Base-by-base conservation (phyloP, 2,329 filamentous ascomycete genomes). In the Apiospora saccharicola region DNA sequence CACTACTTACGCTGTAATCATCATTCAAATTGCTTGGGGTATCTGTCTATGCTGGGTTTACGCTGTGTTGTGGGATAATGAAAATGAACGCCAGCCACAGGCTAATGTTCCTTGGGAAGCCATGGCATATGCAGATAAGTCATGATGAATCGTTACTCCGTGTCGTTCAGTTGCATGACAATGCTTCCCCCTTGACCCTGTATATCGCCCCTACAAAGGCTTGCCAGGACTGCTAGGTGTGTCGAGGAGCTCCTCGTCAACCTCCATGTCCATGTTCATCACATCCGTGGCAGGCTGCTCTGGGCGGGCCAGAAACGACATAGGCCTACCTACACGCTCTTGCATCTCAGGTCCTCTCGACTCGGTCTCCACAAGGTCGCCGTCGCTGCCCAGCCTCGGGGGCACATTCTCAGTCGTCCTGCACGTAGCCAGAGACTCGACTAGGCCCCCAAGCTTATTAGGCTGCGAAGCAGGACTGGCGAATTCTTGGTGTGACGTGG, bases 281-380 rank as follows among this genome's bases (percentile, higher is more conserved):
- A 79, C 72, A 71, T 79, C 79, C 61, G 77, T 3, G 8, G 76
- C 26, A 74, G 74, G 13, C 69, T 74, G 73, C 69, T 73, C 69
- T 14, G 75, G 72, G 16, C 74, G 77, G 26, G 75, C 71, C 34
- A 82, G 72, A 51, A 82, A 80, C 8, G 78, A 76, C 6, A 75
- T 74, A 16, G 75, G 64, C 12, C 76, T 75, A 30, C 77, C 77
- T 47, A 75, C 73, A 43, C 83, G 81, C 74, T 86, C 84, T 74
- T 85, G 82, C 85, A 86, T 86, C 75, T 86, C 85, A 0, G 85
- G 85, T n/a, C 74, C 77, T 69, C 79, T 81, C 13, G 72, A n/a
- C 19, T 68, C 26, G 19, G 70, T n/a, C n/a, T 49, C 64, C 12
- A 68, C 30, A 14, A 71, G 41, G 16, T 68, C 7, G n/a, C 19